Percentiles rank a stretch among this genome's conserved stretches.
phyloP scores from a whole-genome alignment of 1,139 yeast genomes.

The Scheffersomyces illinoinensis region DNA sequence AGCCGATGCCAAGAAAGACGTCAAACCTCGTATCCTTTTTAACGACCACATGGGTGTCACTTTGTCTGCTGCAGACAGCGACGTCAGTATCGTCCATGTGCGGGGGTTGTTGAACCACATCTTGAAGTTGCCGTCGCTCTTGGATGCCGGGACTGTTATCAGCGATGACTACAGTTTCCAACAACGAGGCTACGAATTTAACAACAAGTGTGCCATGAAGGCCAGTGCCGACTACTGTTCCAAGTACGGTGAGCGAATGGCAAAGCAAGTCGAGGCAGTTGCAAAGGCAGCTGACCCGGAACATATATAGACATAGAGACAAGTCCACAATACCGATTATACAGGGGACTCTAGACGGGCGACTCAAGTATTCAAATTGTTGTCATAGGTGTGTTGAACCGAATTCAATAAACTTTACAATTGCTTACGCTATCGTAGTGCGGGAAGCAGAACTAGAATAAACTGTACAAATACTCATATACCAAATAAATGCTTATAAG shows the following conservation, averaged over 20 bases:
- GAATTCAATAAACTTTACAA: background rate
- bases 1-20: constrained; percentile 11
- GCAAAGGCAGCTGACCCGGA: background rate
- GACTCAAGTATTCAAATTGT: background rate
- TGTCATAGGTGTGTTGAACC: background rate
- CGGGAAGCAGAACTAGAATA: background rate
- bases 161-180: constrained; percentile 10
- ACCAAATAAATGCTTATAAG: background rate
- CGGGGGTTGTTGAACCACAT: constrained; percentile 31
- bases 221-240: constrained; percentile 27
- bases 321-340: background rate
- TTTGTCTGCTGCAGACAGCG: constrained; percentile 35
- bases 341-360: background rate
- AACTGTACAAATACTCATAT: background rate
- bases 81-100: constrained; percentile 31
- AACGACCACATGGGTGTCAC: constrained; percentile 34
- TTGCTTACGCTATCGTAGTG: background rate
- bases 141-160: constrained; percentile 18
- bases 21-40: constrained; percentile 7
- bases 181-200: constrained; percentile 18
- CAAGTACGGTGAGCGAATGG: constrained; percentile 10
- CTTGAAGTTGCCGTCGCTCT: constrained; percentile 19
- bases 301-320: background rate
- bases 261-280: background rate
- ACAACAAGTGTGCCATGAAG: constrained; percentile 26